phyloP scores from a whole-genome alignment of 2,329 filamentous ascomycete genomes.

The Orbilia javanica region DNA sequence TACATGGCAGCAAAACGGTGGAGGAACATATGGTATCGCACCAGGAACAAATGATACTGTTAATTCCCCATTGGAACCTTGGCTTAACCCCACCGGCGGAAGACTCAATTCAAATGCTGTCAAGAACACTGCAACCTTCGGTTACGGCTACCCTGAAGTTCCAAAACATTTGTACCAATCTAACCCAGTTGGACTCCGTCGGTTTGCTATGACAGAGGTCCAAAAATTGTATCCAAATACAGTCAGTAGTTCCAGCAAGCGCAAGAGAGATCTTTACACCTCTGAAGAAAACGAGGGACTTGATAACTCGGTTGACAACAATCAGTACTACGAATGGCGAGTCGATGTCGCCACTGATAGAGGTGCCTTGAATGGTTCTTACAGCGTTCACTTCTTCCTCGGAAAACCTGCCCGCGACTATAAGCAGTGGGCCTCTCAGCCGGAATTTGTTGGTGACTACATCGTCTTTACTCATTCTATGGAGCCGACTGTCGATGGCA shows the following conservation, averaged over 20 bases:
- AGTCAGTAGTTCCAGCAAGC: not conserved
- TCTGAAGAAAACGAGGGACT: conserved; percentile 11
- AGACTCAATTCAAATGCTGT: conserved; percentile 4
- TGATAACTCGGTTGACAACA: conserved; percentile 27
- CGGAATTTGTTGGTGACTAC: conserved; percentile 66
- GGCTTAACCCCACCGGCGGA: not conserved
- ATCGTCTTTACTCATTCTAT: conserved; percentile 64
- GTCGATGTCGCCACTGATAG: conserved; percentile 61
- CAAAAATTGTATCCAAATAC: not conserved
- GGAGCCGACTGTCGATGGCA: conserved; percentile 18
- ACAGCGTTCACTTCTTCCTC: conserved; percentile 65
- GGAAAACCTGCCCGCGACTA: conserved; percentile 63
- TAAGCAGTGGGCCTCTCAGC: conserved; percentile 64
- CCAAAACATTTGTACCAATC: conserved; percentile 8
- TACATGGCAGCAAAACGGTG: conserved; percentile 16
- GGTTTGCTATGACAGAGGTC: not conserved
- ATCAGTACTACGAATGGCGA: conserved; percentile 43
- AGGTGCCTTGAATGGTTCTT: conserved; percentile 63
- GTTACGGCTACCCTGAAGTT: conserved; percentile 26
- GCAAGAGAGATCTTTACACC: conserved; percentile 23
- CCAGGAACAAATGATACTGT: not conserved
- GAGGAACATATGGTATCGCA: conserved; percentile 31
- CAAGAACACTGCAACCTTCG: conserved; percentile 31
- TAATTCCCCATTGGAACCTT: conserved; percentile 11
- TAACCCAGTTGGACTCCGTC: not conserved